Percentiles rank a stretch among this genome's conserved stretches.
These are phyloP conservation scores for Whalleya microplaca DNA, from an alignment of 2,329 filamentous ascomycete genomes.

Conservation along the genomic window DNA sequence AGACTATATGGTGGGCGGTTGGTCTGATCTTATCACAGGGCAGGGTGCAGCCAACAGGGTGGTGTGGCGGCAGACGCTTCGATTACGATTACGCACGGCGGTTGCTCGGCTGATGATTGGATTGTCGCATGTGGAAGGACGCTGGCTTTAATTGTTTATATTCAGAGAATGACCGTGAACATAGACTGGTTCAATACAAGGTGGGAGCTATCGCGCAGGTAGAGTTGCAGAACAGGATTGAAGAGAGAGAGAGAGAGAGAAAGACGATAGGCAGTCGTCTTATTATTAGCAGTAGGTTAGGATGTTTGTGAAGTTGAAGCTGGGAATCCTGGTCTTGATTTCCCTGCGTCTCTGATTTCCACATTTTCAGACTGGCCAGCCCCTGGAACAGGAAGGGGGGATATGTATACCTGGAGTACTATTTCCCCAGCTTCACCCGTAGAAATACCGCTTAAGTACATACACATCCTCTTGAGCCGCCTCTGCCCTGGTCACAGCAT, in stretches of 20 bases:
- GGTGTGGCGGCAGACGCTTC: slow-evolving; percentile 23
- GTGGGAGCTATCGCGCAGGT: slow-evolving; percentile 6
- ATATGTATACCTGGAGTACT: slow-evolving; percentile 5
- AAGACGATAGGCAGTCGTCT: neutral
- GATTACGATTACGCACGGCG: neutral
- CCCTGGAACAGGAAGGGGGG: slow-evolving; percentile 17
- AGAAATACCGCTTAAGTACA: neutral
- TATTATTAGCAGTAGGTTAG: neutral
- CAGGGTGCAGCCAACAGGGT: slow-evolving; percentile 26
- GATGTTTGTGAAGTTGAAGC: slow-evolving; percentile 19
- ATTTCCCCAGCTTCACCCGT: neutral
- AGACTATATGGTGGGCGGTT: slow-evolving; percentile 8
- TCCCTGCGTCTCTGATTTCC: no score
- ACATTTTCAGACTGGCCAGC: slow-evolving; percentile 18
- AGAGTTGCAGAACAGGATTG: neutral
- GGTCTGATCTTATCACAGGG: slow-evolving; percentile 22
- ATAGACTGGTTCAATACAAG: neutral
- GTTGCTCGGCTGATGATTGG: slow-evolving; percentile 1
- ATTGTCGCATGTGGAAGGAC: slow-evolving; percentile 21
- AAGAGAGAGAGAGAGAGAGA: neutral
- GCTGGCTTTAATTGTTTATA: neutral
- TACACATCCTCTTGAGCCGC: slow-evolving; percentile 11
- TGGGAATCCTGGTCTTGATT: slow-evolving; percentile 19
- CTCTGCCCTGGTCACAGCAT: slow-evolving; percentile 13
- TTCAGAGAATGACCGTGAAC: slow-evolving; percentile 10